Evolutionary conservation across 495 filamentous ascomycete genomes (phyloP).

Genomic region (Corynascus novoguineensis): DNA sequence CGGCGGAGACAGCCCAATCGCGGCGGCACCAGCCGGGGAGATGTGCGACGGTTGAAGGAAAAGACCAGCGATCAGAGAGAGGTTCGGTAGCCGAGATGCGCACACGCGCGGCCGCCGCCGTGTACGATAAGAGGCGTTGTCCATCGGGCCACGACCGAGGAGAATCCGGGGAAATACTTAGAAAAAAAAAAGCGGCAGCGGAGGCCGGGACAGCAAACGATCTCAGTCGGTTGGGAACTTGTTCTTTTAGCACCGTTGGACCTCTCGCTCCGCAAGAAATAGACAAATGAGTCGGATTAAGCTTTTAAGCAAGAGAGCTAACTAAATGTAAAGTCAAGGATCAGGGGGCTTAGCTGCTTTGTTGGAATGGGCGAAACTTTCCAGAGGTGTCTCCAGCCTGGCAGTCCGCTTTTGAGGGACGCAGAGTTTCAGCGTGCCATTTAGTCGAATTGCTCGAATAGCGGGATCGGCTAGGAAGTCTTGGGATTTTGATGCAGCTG

Average conservation of each 20-base stretch:
- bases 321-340: no score
- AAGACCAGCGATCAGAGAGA: conserved; percentile 5
- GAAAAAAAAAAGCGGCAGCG: neutral
- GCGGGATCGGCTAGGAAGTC: neutral
- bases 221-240: no score
- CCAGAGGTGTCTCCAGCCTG: neutral
- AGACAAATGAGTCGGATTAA: no score
- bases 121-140: neutral
- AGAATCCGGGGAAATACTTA: neutral
- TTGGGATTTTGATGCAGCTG: neutral
- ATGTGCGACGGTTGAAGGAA: neutral
- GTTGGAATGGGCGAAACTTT: neutral
- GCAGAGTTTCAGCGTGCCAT: neutral
- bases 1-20: neutral
- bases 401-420: conserved; percentile 1
- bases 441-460: neutral
- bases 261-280: no score
- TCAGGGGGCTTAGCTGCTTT: neutral
- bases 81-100: neutral
- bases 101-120: neutral
- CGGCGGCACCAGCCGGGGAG: neutral
- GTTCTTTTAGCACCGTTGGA: no score
- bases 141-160: neutral
- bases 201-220: no score
- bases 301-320: no score